A percentile compares a stretch with the other conserved stretches of the same genome.
Conservation (phyloP, 2,329 filamentous ascomycete species). For the Macroventuria anomochaeta region DNA sequence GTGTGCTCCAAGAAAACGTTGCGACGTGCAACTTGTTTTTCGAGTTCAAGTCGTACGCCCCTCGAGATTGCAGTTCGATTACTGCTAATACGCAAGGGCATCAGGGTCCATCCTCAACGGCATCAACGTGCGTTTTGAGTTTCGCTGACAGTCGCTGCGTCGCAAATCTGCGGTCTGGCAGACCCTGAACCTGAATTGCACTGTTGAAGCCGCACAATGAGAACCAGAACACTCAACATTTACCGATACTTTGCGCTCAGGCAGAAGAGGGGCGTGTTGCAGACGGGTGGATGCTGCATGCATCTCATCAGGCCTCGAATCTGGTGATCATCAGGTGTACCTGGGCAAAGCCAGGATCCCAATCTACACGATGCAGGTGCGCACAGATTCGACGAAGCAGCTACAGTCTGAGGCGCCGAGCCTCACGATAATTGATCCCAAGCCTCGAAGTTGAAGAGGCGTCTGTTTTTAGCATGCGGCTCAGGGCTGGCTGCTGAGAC, state of each 20-base stretch:
- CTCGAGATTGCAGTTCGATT: background rate
- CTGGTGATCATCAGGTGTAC: constrained; percentile 11
- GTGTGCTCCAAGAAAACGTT: constrained; percentile 11
- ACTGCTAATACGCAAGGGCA: background rate
- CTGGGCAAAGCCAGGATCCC: constrained; percentile 8
- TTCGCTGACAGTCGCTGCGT: background rate
- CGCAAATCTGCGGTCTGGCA: background rate
- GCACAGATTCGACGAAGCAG: constrained; percentile 19
- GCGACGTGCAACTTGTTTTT: constrained; percentile 15
- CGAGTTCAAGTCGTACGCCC: background rate
- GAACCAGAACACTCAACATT: background rate
- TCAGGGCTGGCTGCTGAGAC: constrained; percentile 28
- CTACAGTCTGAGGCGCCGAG: constrained; percentile 21
- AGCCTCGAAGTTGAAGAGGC: constrained; percentile 21
- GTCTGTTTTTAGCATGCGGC: constrained; percentile 24
- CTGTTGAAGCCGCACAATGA: constrained; percentile 4
- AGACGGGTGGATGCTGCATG: constrained; percentile 13
- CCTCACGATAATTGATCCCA: constrained; percentile 22
- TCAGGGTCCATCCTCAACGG: constrained; percentile 1
- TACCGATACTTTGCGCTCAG: background rate
- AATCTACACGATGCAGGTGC: constrained; percentile 7
- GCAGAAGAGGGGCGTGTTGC: constrained; percentile 5
- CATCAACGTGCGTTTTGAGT: background rate
- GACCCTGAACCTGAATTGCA: background rate
- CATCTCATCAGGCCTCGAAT: constrained; percentile 15